These are phyloP conservation scores for Onygenales sp. DNA, from an alignment of 2,329 filamentous ascomycete genomes.

Conservation along the genomic window DNA sequence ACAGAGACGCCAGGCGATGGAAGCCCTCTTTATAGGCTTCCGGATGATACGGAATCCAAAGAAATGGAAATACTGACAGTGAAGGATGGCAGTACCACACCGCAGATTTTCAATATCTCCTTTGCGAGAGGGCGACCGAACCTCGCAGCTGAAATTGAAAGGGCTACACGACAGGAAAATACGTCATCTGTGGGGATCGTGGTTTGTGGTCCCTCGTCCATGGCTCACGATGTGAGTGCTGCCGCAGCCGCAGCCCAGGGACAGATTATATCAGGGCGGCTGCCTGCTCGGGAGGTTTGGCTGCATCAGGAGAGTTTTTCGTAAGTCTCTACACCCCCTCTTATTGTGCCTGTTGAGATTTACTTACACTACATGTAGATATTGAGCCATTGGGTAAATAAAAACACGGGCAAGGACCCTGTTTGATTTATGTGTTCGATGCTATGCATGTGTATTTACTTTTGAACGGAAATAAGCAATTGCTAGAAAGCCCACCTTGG, in stretches of 20 bases:
- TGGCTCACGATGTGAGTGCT: conserved; percentile 41
- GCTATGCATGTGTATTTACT: too few relatives aligned
- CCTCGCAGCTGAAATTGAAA: conserved; percentile 12
- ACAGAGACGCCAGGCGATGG: conserved; percentile 3
- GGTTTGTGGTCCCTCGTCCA: conserved; percentile 36
- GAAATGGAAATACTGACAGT: neutral
- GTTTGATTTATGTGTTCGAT: too few relatives aligned
- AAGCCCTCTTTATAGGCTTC: neutral
- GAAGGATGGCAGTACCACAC: too few relatives aligned
- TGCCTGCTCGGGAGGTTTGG: conserved; percentile 27
- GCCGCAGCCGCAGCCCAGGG: conserved; percentile 37
- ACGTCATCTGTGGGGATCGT: neutral
- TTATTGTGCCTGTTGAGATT: neutral
- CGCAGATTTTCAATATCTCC: neutral
- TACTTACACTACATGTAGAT: too few relatives aligned
- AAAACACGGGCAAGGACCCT: too few relatives aligned
- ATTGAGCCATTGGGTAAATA: too few relatives aligned
- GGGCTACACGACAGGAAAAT: conserved; percentile 13
- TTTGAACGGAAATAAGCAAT: too few relatives aligned
- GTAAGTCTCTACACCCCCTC: conserved; percentile 31
- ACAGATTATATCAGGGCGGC: conserved; percentile 21
- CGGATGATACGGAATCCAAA: neutral
- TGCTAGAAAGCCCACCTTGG: too few relatives aligned
- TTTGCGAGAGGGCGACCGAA: conserved; percentile 21
- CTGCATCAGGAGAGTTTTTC: conserved; percentile 41